A percentile compares a stretch with the other conserved stretches of the same genome.
These are phyloP conservation scores for Tricholoma terreum DNA, from an alignment of 768 basidiomycete genomes.

Conservation along the genomic window DNA sequence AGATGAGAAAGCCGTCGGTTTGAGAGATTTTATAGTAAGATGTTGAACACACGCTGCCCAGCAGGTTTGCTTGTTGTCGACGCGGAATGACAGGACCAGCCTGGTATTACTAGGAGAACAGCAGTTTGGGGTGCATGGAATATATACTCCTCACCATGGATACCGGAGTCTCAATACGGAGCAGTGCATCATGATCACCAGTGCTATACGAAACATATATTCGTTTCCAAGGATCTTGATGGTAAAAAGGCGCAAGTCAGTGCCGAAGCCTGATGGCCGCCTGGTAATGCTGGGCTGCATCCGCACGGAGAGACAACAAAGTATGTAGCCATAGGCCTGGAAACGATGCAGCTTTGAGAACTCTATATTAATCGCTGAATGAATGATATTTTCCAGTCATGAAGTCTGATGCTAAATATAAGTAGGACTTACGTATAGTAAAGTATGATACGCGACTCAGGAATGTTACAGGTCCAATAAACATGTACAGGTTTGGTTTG, in stretches of 20 bases:
- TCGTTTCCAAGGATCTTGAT: conserved; percentile 12
- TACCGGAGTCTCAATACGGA: conserved; percentile 7
- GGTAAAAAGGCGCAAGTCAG: background rate
- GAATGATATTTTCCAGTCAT: too few relatives aligned
- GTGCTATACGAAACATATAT: conserved; percentile 6
- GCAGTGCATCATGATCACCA: conserved; percentile 11
- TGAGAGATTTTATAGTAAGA: conserved; percentile 5
- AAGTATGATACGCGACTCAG: too few relatives aligned
- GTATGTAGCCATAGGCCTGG: too few relatives aligned
- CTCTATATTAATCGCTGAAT: too few relatives aligned
- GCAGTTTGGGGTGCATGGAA: conserved; percentile 13
- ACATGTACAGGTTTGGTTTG: background rate
- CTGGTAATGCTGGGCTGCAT: too few relatives aligned
- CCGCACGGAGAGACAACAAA: too few relatives aligned
- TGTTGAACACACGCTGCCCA: too few relatives aligned
- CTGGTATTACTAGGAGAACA: conserved; percentile 29
- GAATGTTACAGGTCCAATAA: background rate
- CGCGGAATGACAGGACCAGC: conserved; percentile 43
- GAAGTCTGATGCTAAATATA: background rate
- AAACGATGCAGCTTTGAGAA: too few relatives aligned
- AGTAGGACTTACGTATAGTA: too few relatives aligned
- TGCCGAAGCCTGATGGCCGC: too few relatives aligned
- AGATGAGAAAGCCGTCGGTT: background rate
- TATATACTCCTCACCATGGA: conserved; percentile 29
- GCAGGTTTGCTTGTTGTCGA: conserved; percentile 7